phyloP scores from a whole-genome alignment of 371 early-diverging fungal species.

The Syncephalastrum racemosum region DNA sequence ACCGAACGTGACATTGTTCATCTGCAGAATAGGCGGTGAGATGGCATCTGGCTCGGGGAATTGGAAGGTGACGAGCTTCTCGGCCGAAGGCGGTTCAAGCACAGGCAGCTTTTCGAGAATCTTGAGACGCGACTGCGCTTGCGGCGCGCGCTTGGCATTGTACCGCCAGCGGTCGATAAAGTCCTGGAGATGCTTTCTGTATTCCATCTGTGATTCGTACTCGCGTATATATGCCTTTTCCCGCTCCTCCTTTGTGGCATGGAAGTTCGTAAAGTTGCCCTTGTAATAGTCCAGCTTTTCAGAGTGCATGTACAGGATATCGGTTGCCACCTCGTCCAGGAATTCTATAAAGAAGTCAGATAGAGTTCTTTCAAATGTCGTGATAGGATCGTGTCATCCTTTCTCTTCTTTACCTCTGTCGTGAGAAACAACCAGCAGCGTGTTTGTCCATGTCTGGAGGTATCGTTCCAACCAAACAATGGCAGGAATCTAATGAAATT shows the following conservation, averaged over 20 bases:
- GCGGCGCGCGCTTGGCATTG: conserved; percentile 97
- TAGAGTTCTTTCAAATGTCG: not conserved
- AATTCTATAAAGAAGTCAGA: conserved; percentile 63
- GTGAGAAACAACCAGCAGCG: conserved; percentile 96
- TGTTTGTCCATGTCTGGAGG: conserved; percentile 86
- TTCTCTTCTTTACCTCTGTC: conserved; percentile 64
- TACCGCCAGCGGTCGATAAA: conserved; percentile 99
- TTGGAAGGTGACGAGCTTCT: conserved; percentile 82
- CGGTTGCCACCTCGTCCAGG: conserved; percentile 95
- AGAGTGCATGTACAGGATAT: conserved; percentile 94
- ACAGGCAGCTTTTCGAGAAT: conserved; percentile 96
- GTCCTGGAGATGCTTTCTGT: conserved; percentile 92
- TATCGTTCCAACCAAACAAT: conserved; percentile 98
- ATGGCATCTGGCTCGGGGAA: conserved; percentile 90
- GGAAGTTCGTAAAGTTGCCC: conserved; percentile 92
- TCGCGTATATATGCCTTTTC: conserved; percentile 86
- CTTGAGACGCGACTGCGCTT: conserved; percentile 98
- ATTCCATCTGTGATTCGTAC: conserved; percentile 93
- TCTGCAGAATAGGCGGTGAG: conserved; percentile 91
- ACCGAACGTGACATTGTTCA: conserved; percentile 88
- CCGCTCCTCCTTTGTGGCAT: conserved; percentile 88
- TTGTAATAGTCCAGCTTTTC: conserved; percentile 91
- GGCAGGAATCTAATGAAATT: conserved; percentile 66
- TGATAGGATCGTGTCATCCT: not conserved
- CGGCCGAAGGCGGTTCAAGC: conserved; percentile 85